These are phyloP conservation scores for Rhizopogon sp. DNA, from an alignment of 768 basidiomycete genomes.

Conservation along the genomic window DNA sequence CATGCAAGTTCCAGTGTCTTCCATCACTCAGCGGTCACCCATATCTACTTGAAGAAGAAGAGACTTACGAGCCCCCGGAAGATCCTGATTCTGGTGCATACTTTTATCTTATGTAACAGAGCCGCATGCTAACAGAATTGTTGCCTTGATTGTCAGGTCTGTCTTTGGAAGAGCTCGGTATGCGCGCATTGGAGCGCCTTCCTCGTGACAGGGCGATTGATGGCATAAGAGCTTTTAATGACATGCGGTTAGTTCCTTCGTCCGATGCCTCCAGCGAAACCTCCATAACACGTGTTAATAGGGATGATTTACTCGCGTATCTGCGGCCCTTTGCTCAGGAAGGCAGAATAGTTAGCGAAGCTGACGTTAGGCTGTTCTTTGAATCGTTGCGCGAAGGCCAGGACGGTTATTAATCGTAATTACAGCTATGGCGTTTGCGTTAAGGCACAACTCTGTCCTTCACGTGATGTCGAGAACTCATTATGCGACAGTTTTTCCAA, in stretches of 20 bases:
- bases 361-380: conserved; percentile 68
- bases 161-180: conserved; percentile 78
- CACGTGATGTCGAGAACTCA: not conserved
- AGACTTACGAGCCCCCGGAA: conserved; percentile 80
- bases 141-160: conserved; percentile 39
- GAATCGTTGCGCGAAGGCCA: conserved; percentile 39
- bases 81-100: conserved; percentile 74
- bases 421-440: not conserved
- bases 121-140: not conserved
- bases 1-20: conserved; percentile 47
- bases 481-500: too few relatives aligned
- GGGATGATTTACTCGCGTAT: conserved; percentile 67
- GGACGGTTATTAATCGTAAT: not conserved
- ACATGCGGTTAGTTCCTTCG: conserved; percentile 57
- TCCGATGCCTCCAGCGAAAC: not conserved
- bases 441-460: not conserved
- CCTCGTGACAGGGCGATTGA: conserved; percentile 81
- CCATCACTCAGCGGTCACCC: conserved; percentile 46
- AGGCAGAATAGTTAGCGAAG: conserved; percentile 68
- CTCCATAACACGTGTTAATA: conserved; percentile 19
- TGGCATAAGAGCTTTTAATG: conserved; percentile 79
- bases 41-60: conserved; percentile 72
- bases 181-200: conserved; percentile 67
- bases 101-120: not conserved
- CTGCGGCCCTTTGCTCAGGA: conserved; percentile 76